Conservation (phyloP, 768 basidiomycete genomes). For the Trametes elegans region DNA sequence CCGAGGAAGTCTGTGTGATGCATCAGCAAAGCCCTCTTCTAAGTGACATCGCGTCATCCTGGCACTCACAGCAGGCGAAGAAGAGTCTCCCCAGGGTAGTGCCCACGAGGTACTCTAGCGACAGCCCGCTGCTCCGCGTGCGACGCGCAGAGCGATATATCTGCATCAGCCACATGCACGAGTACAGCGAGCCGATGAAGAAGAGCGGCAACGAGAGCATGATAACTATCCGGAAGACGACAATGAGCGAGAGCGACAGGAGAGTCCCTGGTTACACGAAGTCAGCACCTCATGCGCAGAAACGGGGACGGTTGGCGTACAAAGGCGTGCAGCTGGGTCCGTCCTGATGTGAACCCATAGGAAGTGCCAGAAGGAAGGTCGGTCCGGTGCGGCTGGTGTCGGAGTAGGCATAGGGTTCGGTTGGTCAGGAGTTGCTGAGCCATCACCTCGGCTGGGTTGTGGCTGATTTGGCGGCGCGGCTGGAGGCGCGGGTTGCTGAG, state of each 20-base stretch:
- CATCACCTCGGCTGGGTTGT: neutral
- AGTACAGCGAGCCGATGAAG: conserved; percentile 69
- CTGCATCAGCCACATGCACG: conserved; percentile 82
- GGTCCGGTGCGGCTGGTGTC: conserved; percentile 14
- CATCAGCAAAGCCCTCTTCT: neutral
- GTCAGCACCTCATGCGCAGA: neutral
- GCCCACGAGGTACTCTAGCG: conserved; percentile 71
- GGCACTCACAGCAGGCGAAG: conserved; percentile 67
- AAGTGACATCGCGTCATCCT: neutral
- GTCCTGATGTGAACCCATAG: conserved; percentile 58
- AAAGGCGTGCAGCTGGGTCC: conserved; percentile 70
- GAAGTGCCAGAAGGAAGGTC: conserved; percentile 43
- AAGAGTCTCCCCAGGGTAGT: conserved; percentile 70
- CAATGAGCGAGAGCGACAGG: conserved; percentile 64
- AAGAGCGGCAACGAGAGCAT: conserved; percentile 63
- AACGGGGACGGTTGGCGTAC: conserved; percentile 39
- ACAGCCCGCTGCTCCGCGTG: conserved; percentile 67
- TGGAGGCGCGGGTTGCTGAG: conserved; percentile 24
- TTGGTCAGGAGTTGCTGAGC: conserved; percentile 12
- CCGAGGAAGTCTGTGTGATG: conserved; percentile 68
- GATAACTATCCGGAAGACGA: conserved; percentile 73
- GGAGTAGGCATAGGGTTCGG: conserved; percentile 11
- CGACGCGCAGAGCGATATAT: conserved; percentile 74
- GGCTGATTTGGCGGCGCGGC: neutral
- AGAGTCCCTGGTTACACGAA: conserved; percentile 50